Evolutionary conservation across 2,329 filamentous ascomycete genomes (phyloP).

Genomic region (Hortaea sp.): DNA sequence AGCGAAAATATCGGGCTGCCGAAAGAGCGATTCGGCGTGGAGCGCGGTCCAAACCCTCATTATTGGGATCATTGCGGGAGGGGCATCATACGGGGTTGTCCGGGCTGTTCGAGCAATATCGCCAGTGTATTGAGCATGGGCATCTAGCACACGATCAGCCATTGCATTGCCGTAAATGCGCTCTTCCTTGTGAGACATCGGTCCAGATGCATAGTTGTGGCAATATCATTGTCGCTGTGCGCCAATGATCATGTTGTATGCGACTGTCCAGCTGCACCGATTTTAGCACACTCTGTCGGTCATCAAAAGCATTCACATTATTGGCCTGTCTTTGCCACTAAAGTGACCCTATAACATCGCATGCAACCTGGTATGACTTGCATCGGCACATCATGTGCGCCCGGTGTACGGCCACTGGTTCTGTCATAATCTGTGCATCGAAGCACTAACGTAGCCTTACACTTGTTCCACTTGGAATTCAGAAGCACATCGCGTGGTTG

Average conservation of each 20-base stretch:
- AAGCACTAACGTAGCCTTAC: no score
- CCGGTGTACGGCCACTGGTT: neutral
- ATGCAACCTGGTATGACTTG: neutral
- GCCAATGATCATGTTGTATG: slow-evolving; percentile 26
- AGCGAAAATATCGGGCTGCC: slow-evolving; percentile 22
- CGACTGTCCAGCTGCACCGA: slow-evolving; percentile 43
- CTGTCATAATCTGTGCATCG: no score
- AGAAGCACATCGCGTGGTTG: no score
- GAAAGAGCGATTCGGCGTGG: slow-evolving; percentile 12
- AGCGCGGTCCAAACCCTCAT: slow-evolving; percentile 27
- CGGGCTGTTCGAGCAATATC: slow-evolving; percentile 10
- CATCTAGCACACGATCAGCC: neutral
- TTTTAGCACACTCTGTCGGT: slow-evolving; percentile 34
- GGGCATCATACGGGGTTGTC: slow-evolving; percentile 30
- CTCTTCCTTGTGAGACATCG: slow-evolving; percentile 29
- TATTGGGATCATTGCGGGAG: slow-evolving; percentile 28
- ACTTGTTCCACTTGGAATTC: no score
- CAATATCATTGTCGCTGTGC: slow-evolving; percentile 25
- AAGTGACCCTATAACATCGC: no score
- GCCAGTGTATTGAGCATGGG: neutral
- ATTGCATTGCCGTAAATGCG: no score
- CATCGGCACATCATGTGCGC: neutral
- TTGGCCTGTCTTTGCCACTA: no score
- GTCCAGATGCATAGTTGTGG: slow-evolving; percentile 41
- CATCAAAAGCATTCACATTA: slow-evolving; percentile 4